Evolutionary conservation across 768 basidiomycete genomes (phyloP), one percentile per base, ranked within the genome.

Genomic region (Mycena metata): DNA sequence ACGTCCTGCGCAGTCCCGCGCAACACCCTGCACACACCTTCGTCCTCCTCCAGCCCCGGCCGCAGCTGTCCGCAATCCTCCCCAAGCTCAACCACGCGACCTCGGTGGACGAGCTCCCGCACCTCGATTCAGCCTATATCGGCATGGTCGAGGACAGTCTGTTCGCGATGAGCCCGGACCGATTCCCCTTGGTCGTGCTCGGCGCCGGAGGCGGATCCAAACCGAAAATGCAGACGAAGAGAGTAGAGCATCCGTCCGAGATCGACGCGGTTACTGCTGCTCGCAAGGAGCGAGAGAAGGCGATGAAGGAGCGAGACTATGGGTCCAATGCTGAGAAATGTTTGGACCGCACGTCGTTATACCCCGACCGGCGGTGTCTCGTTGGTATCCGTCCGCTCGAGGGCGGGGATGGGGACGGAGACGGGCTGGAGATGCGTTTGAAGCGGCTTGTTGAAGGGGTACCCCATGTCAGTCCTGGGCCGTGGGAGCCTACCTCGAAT

Each of bases 41-140:
- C 74, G 90, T 95, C 10, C 88, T 98, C 13, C 89, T 96, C 16
- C 96, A 98, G 76, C 96, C 96, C 15, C 90, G 88, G 1, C 91
- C 93, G 0, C 85, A 88, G 39, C 83, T 96, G 2, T 85, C 90
- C 21, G 90, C 95, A 39, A 82, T 97, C 10, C 83, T 96, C 39
- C 90, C 91, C 12, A 82, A 82, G n/a, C 80, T 88, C n/a, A 79
- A 79, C 7, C 78, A 79, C 33, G 77, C 80, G 12, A 79, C 81
- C 7, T 61, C 73, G 10, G 66, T 66, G 1, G 71, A 66, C 24
- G 67, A 69, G 13, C 79, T 85, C 30, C 85, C 84, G 5, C 86
- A 88, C 59, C 78, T 84, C 8, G 86, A 90, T 33, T 85, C 88
- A 0, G 95, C 95, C 1, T 98, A 92, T 76, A 89, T 98, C 21